Percentiles rank a stretch among this genome's conserved stretches.
Conservation (phyloP, 2,329 filamentous ascomycete genomes). For the Xylariaceae sp. region DNA sequence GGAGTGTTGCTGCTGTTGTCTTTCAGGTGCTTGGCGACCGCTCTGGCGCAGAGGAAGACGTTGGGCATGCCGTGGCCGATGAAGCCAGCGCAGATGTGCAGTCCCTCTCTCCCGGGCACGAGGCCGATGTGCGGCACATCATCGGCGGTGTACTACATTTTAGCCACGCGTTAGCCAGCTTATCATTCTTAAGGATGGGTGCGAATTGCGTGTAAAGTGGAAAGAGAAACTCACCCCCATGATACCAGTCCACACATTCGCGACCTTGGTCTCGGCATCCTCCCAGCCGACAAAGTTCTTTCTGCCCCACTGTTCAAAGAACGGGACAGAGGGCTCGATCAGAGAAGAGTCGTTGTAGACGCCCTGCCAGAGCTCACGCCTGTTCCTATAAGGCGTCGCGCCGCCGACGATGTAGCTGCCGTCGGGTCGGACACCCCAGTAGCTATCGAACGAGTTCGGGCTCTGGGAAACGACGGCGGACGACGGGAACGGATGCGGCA, state of each 20-base stretch:
- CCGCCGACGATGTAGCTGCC: conserved; percentile 39
- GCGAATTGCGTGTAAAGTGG: too few relatives aligned
- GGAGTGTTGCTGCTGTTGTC: conserved; percentile 17
- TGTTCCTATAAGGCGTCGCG: conserved; percentile 28
- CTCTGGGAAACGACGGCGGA: conserved; percentile 5
- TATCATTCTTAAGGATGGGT: too few relatives aligned
- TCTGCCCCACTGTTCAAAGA: conserved; percentile 46
- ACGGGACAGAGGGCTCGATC: conserved; percentile 37
- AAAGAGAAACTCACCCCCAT: conserved; percentile 20
- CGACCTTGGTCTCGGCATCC: conserved; percentile 30
- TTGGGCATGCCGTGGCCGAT: conserved; percentile 26
- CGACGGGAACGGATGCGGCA: background rate
- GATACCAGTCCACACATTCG: conserved; percentile 33
- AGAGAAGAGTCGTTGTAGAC: conserved; percentile 40
- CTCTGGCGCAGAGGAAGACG: conserved; percentile 21
- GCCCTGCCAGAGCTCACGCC: conserved; percentile 38
- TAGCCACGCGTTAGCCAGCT: too few relatives aligned
- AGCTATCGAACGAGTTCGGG: conserved; percentile 15
- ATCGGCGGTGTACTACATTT: conserved; percentile 19
- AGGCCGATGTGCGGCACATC: conserved; percentile 21
- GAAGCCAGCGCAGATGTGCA: conserved; percentile 23
- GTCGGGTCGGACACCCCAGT: conserved; percentile 33
- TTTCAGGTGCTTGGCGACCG: conserved; percentile 19
- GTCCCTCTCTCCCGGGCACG: conserved; percentile 20
- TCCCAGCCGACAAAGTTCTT: conserved; percentile 45